Evolutionary conservation across 2,329 filamentous ascomycete species (phyloP).

Genomic region (Plectosphaerella plurivora): DNA sequence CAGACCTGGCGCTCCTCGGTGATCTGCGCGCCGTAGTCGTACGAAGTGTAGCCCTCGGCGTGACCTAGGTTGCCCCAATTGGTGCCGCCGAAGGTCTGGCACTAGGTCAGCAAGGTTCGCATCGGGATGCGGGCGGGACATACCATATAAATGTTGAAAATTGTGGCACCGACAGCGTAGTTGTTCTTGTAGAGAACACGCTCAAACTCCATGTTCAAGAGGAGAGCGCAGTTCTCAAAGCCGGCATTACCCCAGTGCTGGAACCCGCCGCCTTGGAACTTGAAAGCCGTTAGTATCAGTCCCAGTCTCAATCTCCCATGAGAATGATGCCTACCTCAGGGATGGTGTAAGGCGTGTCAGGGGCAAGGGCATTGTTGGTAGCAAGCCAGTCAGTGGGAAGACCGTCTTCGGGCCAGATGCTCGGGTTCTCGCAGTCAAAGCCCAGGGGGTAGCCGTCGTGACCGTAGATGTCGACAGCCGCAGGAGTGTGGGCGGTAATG

Average conservation of each 20-base stretch:
- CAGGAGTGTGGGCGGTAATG: neutral
- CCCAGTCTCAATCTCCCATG: neutral
- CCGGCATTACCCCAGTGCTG: slow-evolving; percentile 72
- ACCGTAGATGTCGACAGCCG: slow-evolving; percentile 34
- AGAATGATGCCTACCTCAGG: slow-evolving; percentile 37
- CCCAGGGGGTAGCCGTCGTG: slow-evolving; percentile 61
- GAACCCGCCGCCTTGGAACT: slow-evolving; percentile 68
- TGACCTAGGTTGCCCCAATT: slow-evolving; percentile 81
- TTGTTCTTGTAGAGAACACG: slow-evolving; percentile 78
- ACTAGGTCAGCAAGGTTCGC: neutral
- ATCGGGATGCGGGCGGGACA: slow-evolving; percentile 5
- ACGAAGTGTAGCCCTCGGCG: slow-evolving; percentile 57
- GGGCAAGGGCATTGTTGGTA: slow-evolving; percentile 55
- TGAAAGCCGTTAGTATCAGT: slow-evolving; percentile 4
- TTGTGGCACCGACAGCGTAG: slow-evolving; percentile 59
- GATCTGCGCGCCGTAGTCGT: slow-evolving; percentile 55
- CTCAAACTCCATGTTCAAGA: slow-evolving; percentile 70
- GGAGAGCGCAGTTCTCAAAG: slow-evolving; percentile 59
- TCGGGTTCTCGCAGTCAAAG: slow-evolving; percentile 57
- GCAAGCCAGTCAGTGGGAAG: slow-evolving; percentile 40
- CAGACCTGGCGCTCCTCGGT: slow-evolving; percentile 63
- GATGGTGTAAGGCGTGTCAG: slow-evolving; percentile 58
- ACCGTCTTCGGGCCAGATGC: slow-evolving; percentile 21
- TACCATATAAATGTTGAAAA: slow-evolving; percentile 75
- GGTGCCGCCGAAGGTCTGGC: slow-evolving; percentile 65